Conservation (phyloP, 2,329 filamentous ascomycete genomes). For the Colletotrichum truncatum region DNA sequence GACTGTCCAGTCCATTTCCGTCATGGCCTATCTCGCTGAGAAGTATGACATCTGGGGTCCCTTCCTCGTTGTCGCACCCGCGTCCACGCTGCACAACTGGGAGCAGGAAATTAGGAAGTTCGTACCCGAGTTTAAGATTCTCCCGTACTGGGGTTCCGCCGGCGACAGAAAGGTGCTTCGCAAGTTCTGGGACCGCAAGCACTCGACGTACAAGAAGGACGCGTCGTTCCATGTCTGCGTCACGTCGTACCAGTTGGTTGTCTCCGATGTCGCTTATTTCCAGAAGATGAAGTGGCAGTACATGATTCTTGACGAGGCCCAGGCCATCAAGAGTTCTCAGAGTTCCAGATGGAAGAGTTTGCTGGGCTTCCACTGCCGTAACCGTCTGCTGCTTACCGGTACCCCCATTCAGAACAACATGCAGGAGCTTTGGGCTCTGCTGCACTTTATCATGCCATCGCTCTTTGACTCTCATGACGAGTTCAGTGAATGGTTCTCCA, state of each 20-base stretch:
- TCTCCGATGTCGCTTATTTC: constrained; percentile 96
- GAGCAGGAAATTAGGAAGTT: constrained; percentile 97
- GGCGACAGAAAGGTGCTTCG: constrained; percentile 94
- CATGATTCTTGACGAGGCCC: constrained; percentile 99
- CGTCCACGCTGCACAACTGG: constrained; percentile 98
- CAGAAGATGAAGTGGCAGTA: constrained; percentile 99
- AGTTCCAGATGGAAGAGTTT: constrained; percentile 98
- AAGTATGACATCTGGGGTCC: constrained; percentile 98
- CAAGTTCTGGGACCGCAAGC: constrained; percentile 99
- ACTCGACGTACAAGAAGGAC: constrained; percentile 93
- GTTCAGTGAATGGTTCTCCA: constrained; percentile 94
- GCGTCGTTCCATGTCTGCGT: constrained; percentile 95
- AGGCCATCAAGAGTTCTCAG: constrained; percentile 97
- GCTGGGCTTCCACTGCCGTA: constrained; percentile 93
- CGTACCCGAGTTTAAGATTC: constrained; percentile 91
- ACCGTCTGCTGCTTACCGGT: constrained; percentile 91
- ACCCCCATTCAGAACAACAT: constrained; percentile 99
- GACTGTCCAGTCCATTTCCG: constrained; percentile 97
- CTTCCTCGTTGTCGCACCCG: constrained; percentile 94
- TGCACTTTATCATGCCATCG: constrained; percentile 99
- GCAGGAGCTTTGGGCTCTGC: constrained; percentile 96
- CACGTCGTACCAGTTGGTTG: constrained; percentile 96
- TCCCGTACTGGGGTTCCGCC: constrained; percentile 97
- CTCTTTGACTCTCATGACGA: constrained; percentile 95
- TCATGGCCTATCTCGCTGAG: constrained; percentile 98